Evolutionary conservation across 2,329 filamentous ascomycete species (phyloP).

Genomic region (Hypoxylon sp.): DNA sequence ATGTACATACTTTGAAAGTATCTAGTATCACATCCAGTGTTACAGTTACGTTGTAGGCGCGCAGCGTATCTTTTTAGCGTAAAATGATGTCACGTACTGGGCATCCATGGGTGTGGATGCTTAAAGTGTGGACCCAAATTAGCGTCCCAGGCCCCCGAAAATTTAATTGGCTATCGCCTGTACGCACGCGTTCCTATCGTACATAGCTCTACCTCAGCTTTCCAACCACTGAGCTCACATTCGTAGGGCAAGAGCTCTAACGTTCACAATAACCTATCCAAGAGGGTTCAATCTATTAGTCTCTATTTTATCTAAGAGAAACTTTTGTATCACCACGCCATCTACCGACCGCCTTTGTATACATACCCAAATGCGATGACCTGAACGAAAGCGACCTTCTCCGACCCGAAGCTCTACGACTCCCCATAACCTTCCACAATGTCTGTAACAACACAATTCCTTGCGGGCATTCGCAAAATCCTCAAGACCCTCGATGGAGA

Average conservation of each 20-base stretch:
- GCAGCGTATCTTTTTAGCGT: constrained; percentile 6
- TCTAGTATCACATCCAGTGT: constrained; percentile 14
- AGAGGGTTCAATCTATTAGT: not conserved
- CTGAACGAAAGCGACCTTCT: constrained; percentile 14
- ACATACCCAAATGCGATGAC: constrained; percentile 23
- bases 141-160: constrained; percentile 24
- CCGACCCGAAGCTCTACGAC: constrained; percentile 8
- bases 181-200: not conserved
- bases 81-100: constrained; percentile 35
- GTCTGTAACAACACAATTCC: constrained; percentile 77
- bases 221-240: not conserved
- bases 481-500: constrained; percentile 75
- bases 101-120: not conserved
- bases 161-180: constrained; percentile 14
- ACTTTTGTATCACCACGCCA: not conserved
- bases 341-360: not conserved
- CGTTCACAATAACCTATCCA: not conserved
- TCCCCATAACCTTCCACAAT: constrained; percentile 58
- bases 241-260: not conserved
- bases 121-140: constrained; percentile 8
- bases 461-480: constrained; percentile 73
- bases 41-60: not conserved
- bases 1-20: not conserved
- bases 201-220: not conserved
- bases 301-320: not conserved